Evolutionary conservation across 1,284 basidiomycete species (phyloP), one percentile per base, ranked within the genome.

Genomic region (Leccinum fallax): DNA sequence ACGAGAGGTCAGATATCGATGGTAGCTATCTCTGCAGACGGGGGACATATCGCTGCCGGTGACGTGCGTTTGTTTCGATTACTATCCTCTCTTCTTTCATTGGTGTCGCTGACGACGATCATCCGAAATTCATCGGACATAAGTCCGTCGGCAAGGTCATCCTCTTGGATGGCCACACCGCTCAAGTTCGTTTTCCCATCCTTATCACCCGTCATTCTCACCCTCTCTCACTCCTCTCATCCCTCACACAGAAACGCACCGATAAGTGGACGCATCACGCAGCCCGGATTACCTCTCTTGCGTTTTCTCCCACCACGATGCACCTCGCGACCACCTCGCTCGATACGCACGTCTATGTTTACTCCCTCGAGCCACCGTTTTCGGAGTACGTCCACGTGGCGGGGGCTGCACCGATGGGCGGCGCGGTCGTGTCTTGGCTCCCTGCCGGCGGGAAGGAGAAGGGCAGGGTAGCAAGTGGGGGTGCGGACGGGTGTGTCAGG

Each of bases 261-360:
- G 65, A 65, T 16, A 87, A 88, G 59, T 98, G 97, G 97, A 87
- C 93, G 4, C 90, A 91, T 81, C 97, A 99, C 78, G 85, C 88
- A 4, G 93, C 86, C 1, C 87, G 94, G 21, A 85, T 98, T 62
- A 85, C 90, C 67, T 86, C 91, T 16, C 82, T 98, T 15, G 79
- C 85, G 1, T 98, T 74, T 59, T 60, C 59, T 4, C 49, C 60
- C 1, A 21, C 63, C 16, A 36, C 62, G 30, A 75, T 74, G 2
- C 70, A 95, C 68, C 86, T 93, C 63, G 94, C 89, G 3, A 95
- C 94, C 8, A 94, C 90, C 15, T 94, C 94, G 9, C 83, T 97
- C 40, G 97, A 99, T 74, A 97, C 95, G 30, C 87, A 94, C 70
- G 87, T 97, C 8, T 97, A 95, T 73, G 79, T 98, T 46, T 98